These are phyloP conservation scores for Vigna unguiculata DNA, from an alignment of 306 rosid species.

Conservation along the genomic window DNA sequence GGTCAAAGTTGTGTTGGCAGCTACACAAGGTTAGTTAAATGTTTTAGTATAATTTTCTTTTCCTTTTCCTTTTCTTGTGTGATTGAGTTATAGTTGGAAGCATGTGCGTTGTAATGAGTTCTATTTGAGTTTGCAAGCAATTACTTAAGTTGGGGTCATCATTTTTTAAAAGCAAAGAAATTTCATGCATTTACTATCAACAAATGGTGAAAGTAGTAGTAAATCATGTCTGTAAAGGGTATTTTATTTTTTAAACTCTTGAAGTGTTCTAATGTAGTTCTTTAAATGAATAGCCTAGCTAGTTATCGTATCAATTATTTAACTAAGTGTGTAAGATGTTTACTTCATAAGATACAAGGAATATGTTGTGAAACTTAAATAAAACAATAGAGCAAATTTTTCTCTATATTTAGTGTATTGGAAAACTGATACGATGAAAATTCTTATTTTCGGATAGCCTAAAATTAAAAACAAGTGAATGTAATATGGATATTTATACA, in stretches of 20 bases:
- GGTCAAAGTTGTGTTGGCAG: no score
- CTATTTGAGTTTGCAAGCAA: no score
- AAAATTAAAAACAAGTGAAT: slow-evolving; percentile 19
- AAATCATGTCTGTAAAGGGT: slow-evolving; percentile 2
- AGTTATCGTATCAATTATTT: no score
- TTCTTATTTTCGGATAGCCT: slow-evolving; percentile 7
- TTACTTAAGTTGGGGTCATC: background rate
- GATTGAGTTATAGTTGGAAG: no score
- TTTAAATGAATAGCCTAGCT: background rate
- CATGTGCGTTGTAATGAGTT: no score
- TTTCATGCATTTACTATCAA: background rate
- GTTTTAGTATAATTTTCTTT: no score
- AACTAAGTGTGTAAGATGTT: background rate
- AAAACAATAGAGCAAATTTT: slow-evolving; percentile 13
- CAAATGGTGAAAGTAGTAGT: background rate
- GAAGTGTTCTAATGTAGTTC: background rate
- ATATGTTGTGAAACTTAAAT: no score
- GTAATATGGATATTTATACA: background rate
- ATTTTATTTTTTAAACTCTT: background rate
- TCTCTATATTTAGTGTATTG: background rate
- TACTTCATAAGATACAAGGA: background rate
- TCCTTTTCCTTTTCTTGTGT: no score
- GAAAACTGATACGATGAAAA: slow-evolving; percentile 9
- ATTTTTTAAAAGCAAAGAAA: background rate
- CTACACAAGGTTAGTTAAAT: no score